Evolutionary conservation across 768 basidiomycete species (phyloP), one percentile per base, ranked within the genome.

Genomic region (Chalciporus chontae): DNA sequence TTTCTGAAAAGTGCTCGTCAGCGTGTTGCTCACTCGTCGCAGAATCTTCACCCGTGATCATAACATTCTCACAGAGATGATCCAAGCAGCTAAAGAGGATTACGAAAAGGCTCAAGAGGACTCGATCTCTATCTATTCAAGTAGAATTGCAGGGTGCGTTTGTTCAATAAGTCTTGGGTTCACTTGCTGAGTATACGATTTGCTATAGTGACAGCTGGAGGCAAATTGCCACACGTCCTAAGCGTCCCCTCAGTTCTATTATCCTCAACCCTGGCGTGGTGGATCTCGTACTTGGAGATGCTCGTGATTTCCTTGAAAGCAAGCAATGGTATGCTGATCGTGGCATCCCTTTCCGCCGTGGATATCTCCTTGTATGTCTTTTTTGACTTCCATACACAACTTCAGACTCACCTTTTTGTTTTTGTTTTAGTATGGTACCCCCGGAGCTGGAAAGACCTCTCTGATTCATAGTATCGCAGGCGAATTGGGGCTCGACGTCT

Each of bases 341-440:
- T 45, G 89, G 87, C 0, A 90, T 91, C 50, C 89, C 90, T 1
- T 90, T 87, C 71, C 81, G 87, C 17, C 75, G 88, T 11, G 89
- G 90, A 11, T 88, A 87, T 61, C 76, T 90, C n/a, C 73, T 89
- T 18, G 73, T 76, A 70, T 64, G 11, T 19, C 15, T 31, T 8
- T 39, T 8, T 36, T 15, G 26, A 8, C 14, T 40, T 39, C 15
- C n/a, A 7, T 24, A 5, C 3, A 14, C 3, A 13, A 15, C 14
- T 15, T 26, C 5, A 29, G 7, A 0, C 45, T 61, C 5, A 56
- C 17, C 4, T 9, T 17, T 45, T 38, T n/a, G n/a, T n/a, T n/a
- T n/a, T n/a, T n/a, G n/a, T 39, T 37, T 44, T 52, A 81, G 79
- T 78, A 87, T 56, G 88, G 88, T 18, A 83, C 78, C 5, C 86